phyloP scores from a whole-genome alignment of 2,329 filamentous ascomycete species.

The Biscogniauxia sp. region DNA sequence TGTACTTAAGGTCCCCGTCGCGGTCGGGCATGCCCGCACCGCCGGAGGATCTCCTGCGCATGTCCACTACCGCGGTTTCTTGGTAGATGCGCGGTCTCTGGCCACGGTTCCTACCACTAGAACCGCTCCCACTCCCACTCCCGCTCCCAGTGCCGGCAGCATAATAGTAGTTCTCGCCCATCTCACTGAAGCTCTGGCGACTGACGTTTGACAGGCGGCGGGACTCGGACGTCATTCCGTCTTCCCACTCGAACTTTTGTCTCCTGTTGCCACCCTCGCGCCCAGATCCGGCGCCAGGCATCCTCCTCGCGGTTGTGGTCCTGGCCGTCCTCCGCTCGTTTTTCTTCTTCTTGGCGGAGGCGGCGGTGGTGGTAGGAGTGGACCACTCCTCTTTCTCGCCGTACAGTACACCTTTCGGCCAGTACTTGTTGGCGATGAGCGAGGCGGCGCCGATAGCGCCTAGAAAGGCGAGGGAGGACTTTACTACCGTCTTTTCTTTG shows the following conservation, averaged over 20 bases:
- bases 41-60: neutral
- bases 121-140: too few relatives aligned
- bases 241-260: neutral
- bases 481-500: conserved; percentile 24
- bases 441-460: conserved; percentile 38
- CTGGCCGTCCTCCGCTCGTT: neutral
- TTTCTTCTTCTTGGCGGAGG: conserved; percentile 25
- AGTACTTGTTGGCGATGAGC: conserved; percentile 36
- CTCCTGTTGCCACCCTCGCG: too few relatives aligned
- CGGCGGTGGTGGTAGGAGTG: conserved; percentile 5
- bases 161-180: neutral
- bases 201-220: neutral
- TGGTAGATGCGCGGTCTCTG: neutral
- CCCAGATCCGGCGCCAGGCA: too few relatives aligned
- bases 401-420: conserved; percentile 38
- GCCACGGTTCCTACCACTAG: too few relatives aligned
- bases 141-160: too few relatives aligned
- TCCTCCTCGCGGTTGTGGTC: neutral
- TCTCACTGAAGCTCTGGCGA: neutral
- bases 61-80: neutral
- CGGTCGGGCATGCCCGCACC: too few relatives aligned
- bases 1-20: neutral
- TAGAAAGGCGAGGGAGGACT: conserved; percentile 38
- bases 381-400: conserved; percentile 39
- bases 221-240: neutral